These are phyloP conservation scores for Paramecium primaurelia DNA, from an alignment of 73 alveolate species.

Conservation along the genomic window DNA sequence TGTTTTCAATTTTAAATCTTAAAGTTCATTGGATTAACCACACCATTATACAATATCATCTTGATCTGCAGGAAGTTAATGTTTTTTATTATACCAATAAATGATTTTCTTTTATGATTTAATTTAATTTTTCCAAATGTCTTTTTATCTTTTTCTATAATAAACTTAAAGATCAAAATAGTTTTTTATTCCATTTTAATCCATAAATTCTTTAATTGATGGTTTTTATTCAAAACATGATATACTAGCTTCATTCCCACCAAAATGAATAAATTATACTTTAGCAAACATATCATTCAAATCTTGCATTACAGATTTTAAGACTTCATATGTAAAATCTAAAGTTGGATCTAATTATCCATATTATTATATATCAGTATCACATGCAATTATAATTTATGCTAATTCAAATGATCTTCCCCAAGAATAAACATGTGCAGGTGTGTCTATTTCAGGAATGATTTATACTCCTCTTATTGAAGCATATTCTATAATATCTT, in stretches of 20 bases:
- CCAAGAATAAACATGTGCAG: constrained; percentile 77
- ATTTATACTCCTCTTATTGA: constrained; percentile 68
- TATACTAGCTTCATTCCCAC: constrained; percentile 60
- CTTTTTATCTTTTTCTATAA: constrained; percentile 46
- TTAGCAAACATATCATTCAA: constrained; percentile 21
- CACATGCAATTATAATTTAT: background rate
- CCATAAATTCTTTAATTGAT: constrained; percentile 47
- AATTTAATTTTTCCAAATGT: constrained; percentile 41
- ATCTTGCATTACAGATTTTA: constrained; percentile 28
- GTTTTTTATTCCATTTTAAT: background rate
- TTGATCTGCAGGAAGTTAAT: constrained; percentile 53
- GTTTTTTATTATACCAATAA: constrained; percentile 51
- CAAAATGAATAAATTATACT: constrained; percentile 52
- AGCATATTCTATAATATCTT: constrained; percentile 71
- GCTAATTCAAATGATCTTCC: background rate
- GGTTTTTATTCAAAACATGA: constrained; percentile 48
- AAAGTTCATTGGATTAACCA: constrained; percentile 36
- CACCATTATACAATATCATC: constrained; percentile 62
- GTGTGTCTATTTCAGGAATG: constrained; percentile 88
- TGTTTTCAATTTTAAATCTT: background rate
- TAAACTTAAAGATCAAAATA: constrained; percentile 46
- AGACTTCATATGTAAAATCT: constrained; percentile 35
- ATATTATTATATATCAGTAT: background rate
- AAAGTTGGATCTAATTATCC: constrained; percentile 58
- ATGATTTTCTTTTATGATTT: background rate